These are phyloP conservation scores for Mucor racemosus DNA, from an alignment of 371 early-diverging fungal species.

Conservation along the genomic window DNA sequence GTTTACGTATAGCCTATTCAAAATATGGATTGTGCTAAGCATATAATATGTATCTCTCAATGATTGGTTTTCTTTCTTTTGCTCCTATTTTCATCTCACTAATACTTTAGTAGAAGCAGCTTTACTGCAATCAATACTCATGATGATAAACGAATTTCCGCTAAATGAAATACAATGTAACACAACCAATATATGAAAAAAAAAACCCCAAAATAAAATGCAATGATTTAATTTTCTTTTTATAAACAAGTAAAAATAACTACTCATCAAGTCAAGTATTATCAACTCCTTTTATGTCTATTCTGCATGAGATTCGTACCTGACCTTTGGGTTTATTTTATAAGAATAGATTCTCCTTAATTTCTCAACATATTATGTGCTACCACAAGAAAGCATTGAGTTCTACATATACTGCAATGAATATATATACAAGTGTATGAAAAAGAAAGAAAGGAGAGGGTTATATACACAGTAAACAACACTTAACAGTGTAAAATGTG, in stretches of 20 bases:
- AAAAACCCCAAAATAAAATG: neutral
- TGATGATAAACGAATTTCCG: conserved; percentile 3
- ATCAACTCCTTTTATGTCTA: conserved; percentile 4
- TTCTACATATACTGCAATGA: neutral
- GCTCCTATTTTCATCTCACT: neutral
- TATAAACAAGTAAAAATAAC: neutral
- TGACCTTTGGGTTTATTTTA: neutral
- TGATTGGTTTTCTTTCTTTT: neutral
- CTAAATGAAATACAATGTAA: conserved; percentile 15
- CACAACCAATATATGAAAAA: conserved; percentile 4
- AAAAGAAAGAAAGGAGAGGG: neutral
- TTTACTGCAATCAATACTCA: too few species aligned
- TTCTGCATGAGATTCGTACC: neutral
- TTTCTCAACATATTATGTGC: neutral
- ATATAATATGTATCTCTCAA: too few species aligned
- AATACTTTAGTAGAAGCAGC: too few species aligned
- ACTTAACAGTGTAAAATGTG: too few species aligned
- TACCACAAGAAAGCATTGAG: neutral
- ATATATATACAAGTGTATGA: neutral
- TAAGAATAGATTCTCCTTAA: conserved; percentile 6
- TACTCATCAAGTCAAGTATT: conserved; percentile 1
- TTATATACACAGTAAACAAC: too few species aligned
- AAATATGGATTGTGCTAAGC: too few species aligned
- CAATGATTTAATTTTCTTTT: neutral
- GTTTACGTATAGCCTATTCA: too few species aligned